phyloP scores from a whole-genome alignment of 176 grass and related monocot species.

The Alloteropsis semialata region DNA sequence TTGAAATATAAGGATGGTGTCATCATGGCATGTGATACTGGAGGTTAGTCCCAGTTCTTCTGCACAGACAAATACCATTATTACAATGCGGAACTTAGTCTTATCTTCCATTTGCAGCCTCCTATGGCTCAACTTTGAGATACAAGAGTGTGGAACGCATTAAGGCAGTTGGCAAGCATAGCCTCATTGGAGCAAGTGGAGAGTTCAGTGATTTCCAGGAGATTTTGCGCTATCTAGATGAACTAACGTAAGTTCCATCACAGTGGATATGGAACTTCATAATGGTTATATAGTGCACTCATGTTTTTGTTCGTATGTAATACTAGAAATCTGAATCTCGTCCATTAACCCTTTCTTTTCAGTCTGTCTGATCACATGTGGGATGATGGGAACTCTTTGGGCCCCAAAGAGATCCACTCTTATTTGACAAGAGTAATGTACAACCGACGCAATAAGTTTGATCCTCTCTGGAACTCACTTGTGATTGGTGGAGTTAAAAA shows the following conservation, averaged over 20 bases:
- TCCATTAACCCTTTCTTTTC: conserved; percentile 12
- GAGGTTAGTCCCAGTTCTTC: conserved; percentile 49
- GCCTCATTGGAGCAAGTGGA: conserved; percentile 90
- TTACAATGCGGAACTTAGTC: not conserved
- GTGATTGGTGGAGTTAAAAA: conserved; percentile 93
- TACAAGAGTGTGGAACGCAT: conserved; percentile 99
- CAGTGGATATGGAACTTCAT: not conserved
- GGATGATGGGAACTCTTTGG: conserved; percentile 99
- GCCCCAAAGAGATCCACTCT: conserved; percentile 92
- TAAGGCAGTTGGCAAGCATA: conserved; percentile 85
- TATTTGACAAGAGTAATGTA: conserved; percentile 96
- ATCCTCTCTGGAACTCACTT: conserved; percentile 96
- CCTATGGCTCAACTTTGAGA: conserved; percentile 92
- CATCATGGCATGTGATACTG: conserved; percentile 85
- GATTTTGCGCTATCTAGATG: conserved; percentile 94
- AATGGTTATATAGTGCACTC: not conserved
- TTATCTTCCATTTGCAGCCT: conserved; percentile 50
- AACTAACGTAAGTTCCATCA: conserved; percentile 68
- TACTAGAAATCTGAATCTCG: not conserved
- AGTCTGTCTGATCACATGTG: conserved; percentile 96
- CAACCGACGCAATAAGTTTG: conserved; percentile 93
- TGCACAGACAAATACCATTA: not conserved
- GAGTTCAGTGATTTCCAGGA: conserved; percentile 99
- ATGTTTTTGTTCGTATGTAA: not conserved
- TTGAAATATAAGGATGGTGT: conserved; percentile 98